Evolutionary conservation across 371 early-diverging fungal species (phyloP).

Genomic region (Mortierella sp.): DNA sequence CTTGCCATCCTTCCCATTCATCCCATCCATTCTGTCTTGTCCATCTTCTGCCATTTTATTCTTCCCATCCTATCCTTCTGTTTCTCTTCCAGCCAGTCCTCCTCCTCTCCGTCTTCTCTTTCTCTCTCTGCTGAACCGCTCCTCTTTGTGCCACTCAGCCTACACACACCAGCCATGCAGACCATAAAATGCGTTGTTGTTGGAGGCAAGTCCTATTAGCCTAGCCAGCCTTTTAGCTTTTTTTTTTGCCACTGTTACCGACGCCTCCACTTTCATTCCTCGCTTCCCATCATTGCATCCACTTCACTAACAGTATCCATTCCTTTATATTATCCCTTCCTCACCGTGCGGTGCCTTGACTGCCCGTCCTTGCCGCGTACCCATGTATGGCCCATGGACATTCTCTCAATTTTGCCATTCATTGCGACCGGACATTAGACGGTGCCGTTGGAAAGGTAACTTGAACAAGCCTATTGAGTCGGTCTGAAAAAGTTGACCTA

Average conservation of each 20-base stretch:
- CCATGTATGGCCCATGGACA: too few species aligned
- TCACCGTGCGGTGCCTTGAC: background rate
- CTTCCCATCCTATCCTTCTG: background rate
- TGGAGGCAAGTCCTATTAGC: slow-evolving; percentile 63
- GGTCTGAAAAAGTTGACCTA: too few species aligned
- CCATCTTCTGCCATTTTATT: too few species aligned
- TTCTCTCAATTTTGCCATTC: background rate
- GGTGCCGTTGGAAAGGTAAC: slow-evolving; percentile 97
- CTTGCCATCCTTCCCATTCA: background rate
- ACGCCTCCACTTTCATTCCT: background rate
- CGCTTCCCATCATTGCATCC: background rate
- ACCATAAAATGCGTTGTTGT: slow-evolving; percentile 96
- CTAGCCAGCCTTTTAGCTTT: background rate
- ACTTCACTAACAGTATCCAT: background rate
- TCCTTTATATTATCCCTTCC: too few species aligned
- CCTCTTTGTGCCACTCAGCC: too few species aligned
- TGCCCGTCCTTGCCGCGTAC: background rate
- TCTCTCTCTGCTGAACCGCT: too few species aligned
- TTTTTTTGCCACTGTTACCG: slow-evolving; percentile 1
- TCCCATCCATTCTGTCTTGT: too few species aligned
- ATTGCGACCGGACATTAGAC: slow-evolving; percentile 59
- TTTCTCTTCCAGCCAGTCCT: background rate
- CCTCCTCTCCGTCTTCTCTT: background rate
- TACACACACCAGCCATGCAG: slow-evolving; percentile 65
- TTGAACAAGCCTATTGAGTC: too few species aligned